Percentiles rank a stretch among this genome's conserved stretches.
Evolutionary conservation across 2,329 filamentous ascomycete species (phyloP).

Genomic region (Xylaria digitata): DNA sequence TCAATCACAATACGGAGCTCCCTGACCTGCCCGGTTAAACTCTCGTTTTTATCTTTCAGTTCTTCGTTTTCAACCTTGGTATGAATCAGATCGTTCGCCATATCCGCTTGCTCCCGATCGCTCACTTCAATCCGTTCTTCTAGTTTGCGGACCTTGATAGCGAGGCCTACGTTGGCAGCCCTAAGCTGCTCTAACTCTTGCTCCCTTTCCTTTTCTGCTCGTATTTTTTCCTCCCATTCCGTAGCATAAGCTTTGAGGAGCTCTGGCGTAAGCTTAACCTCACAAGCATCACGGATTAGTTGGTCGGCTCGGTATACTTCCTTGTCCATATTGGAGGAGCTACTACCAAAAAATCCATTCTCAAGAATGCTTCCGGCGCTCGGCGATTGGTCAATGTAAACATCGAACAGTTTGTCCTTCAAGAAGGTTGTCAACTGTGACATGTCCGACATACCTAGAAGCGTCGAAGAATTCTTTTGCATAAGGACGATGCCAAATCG

Average conservation of each 20-base stretch:
- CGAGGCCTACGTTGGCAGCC: slow-evolving; percentile 72
- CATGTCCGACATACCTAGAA: slow-evolving; percentile 93
- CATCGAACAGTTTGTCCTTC: slow-evolving; percentile 94
- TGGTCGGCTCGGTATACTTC: slow-evolving; percentile 96
- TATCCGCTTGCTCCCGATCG: slow-evolving; percentile 88
- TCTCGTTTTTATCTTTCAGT: slow-evolving; percentile 89
- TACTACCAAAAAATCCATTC: slow-evolving; percentile 96
- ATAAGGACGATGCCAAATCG: slow-evolving; percentile 96
- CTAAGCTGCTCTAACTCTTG: slow-evolving; percentile 81
- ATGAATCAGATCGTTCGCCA: slow-evolving; percentile 90
- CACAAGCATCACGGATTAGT: slow-evolving; percentile 91
- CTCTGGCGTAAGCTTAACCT: slow-evolving; percentile 85
- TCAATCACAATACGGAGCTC: slow-evolving; percentile 90
- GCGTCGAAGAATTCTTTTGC: slow-evolving; percentile 85
- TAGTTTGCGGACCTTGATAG: slow-evolving; percentile 81
- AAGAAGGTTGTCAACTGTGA: slow-evolving; percentile 86
- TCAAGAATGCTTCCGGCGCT: slow-evolving; percentile 94
- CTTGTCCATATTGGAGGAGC: slow-evolving; percentile 88
- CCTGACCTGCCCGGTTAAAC: slow-evolving; percentile 82
- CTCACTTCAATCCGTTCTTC: slow-evolving; percentile 90
- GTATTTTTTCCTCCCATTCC: slow-evolving; percentile 94
- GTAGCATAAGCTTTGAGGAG: slow-evolving; percentile 81
- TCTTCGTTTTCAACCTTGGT: slow-evolving; percentile 95
- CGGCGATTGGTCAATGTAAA: slow-evolving; percentile 94
- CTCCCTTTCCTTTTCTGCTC: slow-evolving; percentile 83